These are phyloP conservation scores for Xanthoparmelia taractica DNA, from an alignment of 495 filamentous ascomycete species.

Conservation along the genomic window DNA sequence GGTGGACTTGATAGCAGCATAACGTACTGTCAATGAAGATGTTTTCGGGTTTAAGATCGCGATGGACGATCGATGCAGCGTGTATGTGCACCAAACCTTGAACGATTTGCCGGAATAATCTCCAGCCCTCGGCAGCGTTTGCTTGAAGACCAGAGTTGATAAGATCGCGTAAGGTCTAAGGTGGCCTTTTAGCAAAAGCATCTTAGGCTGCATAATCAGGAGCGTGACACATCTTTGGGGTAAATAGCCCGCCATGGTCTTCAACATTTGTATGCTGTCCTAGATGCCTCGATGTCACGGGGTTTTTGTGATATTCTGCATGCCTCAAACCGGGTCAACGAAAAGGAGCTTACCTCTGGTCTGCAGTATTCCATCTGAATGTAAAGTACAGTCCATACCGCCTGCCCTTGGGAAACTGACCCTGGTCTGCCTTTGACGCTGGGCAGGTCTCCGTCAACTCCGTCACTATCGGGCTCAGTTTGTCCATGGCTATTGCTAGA, in stretches of 20 bases:
- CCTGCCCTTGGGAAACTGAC: slow-evolving; percentile 27
- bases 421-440: not conserved
- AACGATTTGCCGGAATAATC: slow-evolving; percentile 81
- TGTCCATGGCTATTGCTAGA: not conserved
- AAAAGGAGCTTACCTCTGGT: slow-evolving; percentile 55
- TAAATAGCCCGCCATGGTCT: not conserved
- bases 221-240: not conserved
- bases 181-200: slow-evolving; percentile 2
- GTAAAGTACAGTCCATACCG: slow-evolving; percentile 53
- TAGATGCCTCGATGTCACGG: not conserved
- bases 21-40: slow-evolving; percentile 71
- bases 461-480: not conserved
- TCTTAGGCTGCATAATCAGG: not conserved
- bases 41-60: slow-evolving; percentile 97
- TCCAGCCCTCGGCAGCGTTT: slow-evolving; percentile 73
- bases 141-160: slow-evolving; percentile 67
- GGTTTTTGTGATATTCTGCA: not conserved
- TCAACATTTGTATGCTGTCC: not conserved
- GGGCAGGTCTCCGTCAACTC: not conserved
- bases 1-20: not conserved
- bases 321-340: not conserved
- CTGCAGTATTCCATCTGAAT: slow-evolving; percentile 98
- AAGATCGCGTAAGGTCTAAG: slow-evolving; percentile 82
- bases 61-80: slow-evolving; percentile 83
- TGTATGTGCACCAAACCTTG: slow-evolving; percentile 91